A percentile compares a stretch with the other conserved stretches of the same genome.
Evolutionary conservation across 2,329 filamentous ascomycete species (phyloP).

Genomic region (Cryphonectria nitschkei): DNA sequence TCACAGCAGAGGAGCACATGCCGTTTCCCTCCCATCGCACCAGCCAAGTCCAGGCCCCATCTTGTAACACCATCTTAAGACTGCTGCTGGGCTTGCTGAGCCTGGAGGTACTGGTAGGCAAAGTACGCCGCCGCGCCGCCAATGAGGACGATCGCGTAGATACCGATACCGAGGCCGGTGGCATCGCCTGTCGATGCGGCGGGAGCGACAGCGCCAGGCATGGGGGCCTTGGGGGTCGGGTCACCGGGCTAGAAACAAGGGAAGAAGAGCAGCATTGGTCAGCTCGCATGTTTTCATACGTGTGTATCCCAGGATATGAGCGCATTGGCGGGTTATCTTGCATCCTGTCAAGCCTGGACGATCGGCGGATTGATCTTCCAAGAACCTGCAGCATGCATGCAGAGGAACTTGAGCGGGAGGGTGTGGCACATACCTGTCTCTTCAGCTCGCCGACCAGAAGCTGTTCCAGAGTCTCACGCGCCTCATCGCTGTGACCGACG

Average conservation of each 20-base stretch:
- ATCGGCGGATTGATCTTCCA: neutral
- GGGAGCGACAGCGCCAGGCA: slow-evolving; percentile 52
- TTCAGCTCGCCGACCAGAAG: slow-evolving; percentile 78
- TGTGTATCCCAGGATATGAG: neutral
- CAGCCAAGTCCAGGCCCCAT: neutral
- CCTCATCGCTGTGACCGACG: slow-evolving; percentile 98
- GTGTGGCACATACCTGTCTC: slow-evolving; percentile 66
- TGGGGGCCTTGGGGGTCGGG: slow-evolving; percentile 68
- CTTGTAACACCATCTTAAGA: slow-evolving; percentile 6
- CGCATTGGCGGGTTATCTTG: neutral
- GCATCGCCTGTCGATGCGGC: slow-evolving; percentile 52
- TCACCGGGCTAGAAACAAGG: slow-evolving; percentile 67
- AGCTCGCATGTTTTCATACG: slow-evolving; percentile 32
- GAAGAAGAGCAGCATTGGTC: slow-evolving; percentile 9
- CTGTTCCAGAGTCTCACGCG: slow-evolving; percentile 85
- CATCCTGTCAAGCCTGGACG: neutral
- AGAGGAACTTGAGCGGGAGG: neutral
- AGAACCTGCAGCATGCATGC: neutral
- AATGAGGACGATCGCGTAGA: slow-evolving; percentile 80
- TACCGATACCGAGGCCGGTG: slow-evolving; percentile 70
- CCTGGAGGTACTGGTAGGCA: slow-evolving; percentile 84
- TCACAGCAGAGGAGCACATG: neutral
- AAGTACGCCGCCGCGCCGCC: slow-evolving; percentile 78
- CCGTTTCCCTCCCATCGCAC: neutral
- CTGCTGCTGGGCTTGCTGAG: slow-evolving; percentile 40